Conservation (phyloP, 176 grass and related monocot species). For the Cocos nucifera region DNA sequence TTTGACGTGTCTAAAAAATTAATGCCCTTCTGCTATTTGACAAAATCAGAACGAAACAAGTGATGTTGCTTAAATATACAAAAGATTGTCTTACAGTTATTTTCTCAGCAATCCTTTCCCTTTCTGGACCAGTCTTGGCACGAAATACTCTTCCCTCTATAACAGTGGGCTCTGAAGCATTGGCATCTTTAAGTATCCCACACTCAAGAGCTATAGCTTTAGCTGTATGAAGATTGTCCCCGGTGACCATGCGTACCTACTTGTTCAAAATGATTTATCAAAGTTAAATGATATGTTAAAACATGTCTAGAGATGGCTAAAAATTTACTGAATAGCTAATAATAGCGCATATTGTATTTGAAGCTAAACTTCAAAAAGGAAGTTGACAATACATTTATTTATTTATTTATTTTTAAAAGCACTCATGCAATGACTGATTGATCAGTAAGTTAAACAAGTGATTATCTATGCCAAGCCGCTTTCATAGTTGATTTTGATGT, state of each 20-base stretch:
- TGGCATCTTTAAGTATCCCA: conserved; percentile 73
- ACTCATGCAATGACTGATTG: background rate
- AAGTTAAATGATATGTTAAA: background rate
- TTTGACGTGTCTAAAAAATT: no score
- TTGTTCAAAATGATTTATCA: background rate
- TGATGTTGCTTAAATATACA: conserved; percentile 12
- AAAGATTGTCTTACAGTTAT: conserved; percentile 51
- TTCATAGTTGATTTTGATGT: background rate
- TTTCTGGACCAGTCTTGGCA: conserved; percentile 43
- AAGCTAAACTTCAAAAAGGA: no score
- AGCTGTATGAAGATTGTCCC: conserved; percentile 89
- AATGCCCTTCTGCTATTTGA: background rate
- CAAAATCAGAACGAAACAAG: background rate
- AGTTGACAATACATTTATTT: no score
- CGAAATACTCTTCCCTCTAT: conserved; percentile 83
- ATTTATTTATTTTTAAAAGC: no score
- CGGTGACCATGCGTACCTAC: conserved; percentile 94
- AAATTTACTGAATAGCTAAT: no score
- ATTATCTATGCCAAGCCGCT: background rate
- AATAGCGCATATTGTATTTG: no score
- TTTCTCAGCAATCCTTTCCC: conserved; percentile 54
- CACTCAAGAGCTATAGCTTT: conserved; percentile 95
- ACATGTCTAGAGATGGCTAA: no score
- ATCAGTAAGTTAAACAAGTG: no score
- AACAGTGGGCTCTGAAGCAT: conserved; percentile 48